These are phyloP conservation scores for Colletotrichum orbiculare DNA, from an alignment of 2,329 filamentous ascomycete genomes.

Conservation along the genomic window DNA sequence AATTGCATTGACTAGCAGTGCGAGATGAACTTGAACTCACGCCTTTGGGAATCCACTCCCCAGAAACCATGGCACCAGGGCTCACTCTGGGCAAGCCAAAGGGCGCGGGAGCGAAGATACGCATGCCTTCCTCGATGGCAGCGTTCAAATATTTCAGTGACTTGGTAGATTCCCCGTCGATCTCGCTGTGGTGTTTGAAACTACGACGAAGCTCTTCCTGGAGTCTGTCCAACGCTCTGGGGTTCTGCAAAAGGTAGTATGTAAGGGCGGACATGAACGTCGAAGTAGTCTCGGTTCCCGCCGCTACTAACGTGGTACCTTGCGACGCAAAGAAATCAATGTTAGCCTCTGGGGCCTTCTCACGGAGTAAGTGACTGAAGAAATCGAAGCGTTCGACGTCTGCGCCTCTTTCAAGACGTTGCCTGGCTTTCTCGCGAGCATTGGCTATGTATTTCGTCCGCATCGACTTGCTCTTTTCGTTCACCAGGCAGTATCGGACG, in stretches of 20 bases:
- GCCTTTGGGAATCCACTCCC: slow-evolving; percentile 22
- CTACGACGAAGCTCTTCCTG: neutral
- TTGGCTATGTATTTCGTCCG: slow-evolving; percentile 10
- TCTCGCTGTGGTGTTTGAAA: slow-evolving; percentile 9
- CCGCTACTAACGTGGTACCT: slow-evolving; percentile 9
- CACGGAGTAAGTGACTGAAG: slow-evolving; percentile 18
- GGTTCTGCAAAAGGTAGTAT: slow-evolving; percentile 16
- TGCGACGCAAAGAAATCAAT: slow-evolving; percentile 19
- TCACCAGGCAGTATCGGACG: slow-evolving; percentile 13
- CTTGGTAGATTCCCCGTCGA: slow-evolving; percentile 10
- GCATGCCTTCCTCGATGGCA: slow-evolving; percentile 24
- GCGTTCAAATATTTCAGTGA: slow-evolving; percentile 7
- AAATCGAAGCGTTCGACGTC: slow-evolving; percentile 22
- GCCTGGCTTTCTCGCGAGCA: neutral
- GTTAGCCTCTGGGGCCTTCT: slow-evolving; percentile 17
- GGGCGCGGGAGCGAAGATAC: slow-evolving; percentile 15
- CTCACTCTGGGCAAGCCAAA: slow-evolving; percentile 21
- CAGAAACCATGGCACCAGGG: slow-evolving; percentile 4
- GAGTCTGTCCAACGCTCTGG: slow-evolving; percentile 1
- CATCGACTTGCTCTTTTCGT: slow-evolving; percentile 19
- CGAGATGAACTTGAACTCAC: neutral
- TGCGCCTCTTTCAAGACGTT: neutral
- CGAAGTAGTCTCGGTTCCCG: slow-evolving; percentile 20
- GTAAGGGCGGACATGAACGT: slow-evolving; percentile 20
- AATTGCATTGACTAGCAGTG: neutral